Conservation (phyloP, 2,329 filamentous ascomycete genomes). For the Colletotrichum australisinense region DNA sequence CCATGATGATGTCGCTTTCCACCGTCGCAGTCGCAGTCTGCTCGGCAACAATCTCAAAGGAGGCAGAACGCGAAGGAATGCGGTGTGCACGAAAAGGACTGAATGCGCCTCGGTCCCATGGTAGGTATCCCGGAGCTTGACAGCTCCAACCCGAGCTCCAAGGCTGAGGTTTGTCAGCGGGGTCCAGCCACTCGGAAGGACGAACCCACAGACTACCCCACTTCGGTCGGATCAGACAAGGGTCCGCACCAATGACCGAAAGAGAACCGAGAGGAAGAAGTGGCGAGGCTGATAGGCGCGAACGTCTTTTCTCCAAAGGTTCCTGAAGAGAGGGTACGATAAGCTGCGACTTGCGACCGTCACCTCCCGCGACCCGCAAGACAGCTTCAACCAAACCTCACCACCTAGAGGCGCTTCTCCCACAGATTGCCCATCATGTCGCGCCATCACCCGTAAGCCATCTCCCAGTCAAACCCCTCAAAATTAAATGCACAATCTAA, state of each 20-base stretch:
- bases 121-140: not conserved
- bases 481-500: conserved; percentile 41
- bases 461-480: conserved; percentile 27
- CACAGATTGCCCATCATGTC: conserved; percentile 71
- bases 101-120: conserved; percentile 1
- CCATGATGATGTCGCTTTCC: conserved; percentile 13
- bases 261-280: conserved; percentile 33
- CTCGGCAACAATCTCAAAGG: not conserved
- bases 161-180: conserved; percentile 36
- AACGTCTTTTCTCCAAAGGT: not conserved
- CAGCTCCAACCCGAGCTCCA: conserved; percentile 24
- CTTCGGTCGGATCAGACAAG: conserved; percentile 13
- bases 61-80: not conserved
- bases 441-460: conserved; percentile 86
- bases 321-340: not conserved
- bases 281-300: conserved; percentile 60
- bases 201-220: not conserved
- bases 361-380: conserved; percentile 8
- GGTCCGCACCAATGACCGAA: conserved; percentile 20
- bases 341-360: conserved; percentile 6
- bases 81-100: not conserved
- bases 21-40: too few relatives aligned
- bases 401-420: conserved; percentile 1
- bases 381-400: conserved; percentile 12
- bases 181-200: conserved; percentile 12